Conservation (phyloP, 305 asterid species). For the Solanum hybrid region DNA sequence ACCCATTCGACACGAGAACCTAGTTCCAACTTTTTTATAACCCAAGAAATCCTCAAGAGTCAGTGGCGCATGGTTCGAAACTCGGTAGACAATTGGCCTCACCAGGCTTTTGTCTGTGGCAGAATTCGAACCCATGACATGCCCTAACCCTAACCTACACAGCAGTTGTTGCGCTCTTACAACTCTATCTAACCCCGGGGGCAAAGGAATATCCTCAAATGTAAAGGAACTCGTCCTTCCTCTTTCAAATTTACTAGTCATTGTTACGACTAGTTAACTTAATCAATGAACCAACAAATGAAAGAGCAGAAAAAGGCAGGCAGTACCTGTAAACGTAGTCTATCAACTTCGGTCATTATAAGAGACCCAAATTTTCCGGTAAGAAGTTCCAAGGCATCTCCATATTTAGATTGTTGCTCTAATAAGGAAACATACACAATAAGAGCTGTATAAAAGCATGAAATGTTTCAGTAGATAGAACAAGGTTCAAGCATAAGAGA, state of each 20-base stretch:
- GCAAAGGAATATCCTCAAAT: background rate
- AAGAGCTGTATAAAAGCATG: conserved; percentile 67
- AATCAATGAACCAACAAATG: background rate
- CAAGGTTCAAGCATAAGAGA: conserved; percentile 1
- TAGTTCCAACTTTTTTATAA: background rate
- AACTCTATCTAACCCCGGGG: background rate
- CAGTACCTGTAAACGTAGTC: conserved; percentile 83
- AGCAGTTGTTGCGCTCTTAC: background rate
- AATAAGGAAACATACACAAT: conserved; percentile 68
- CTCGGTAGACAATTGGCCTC: background rate
- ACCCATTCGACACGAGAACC: background rate
- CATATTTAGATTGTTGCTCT: conserved; percentile 80
- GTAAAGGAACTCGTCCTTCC: background rate
- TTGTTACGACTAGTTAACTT: background rate
- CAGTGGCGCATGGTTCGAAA: background rate
- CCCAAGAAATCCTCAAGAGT: background rate
- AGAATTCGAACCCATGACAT: background rate
- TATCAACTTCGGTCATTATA: conserved; percentile 90
- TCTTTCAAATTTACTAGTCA: background rate
- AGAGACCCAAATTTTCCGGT: conserved; percentile 89
- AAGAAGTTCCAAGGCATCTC: conserved; percentile 79
- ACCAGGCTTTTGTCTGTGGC: background rate
- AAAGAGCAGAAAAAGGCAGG: conserved; percentile 21
- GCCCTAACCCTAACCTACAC: background rate
- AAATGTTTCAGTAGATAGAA: conserved; percentile 24